Base-by-base conservation (phyloP, 768 basidiomycete species). In the Lentinula lateritia region DNA sequence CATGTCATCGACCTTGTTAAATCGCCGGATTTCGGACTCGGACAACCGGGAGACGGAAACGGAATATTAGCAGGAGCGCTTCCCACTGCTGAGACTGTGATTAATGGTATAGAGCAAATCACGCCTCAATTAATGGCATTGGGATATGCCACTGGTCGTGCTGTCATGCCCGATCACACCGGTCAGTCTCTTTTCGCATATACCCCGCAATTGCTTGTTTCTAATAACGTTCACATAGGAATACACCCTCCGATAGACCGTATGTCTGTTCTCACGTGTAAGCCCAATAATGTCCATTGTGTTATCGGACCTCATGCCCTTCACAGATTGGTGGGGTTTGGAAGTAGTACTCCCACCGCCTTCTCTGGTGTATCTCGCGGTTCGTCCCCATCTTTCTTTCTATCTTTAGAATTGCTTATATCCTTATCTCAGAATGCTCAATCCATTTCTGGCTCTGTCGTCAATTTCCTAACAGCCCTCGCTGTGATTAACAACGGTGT, bases 291-390 rank as follows among this genome's bases (percentile, higher is more conserved):
- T 20, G 48, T 28, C 32, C 6, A 39, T 2, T 58, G 5, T 34
- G 32, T 23, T 15, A 12, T 36, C 34, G n/a, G 36, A 13, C 3
- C 13, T 56, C 8, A 41, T 41, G 23, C 23, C 1, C 18, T 59
- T 7, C 15, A 18, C 64, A 93, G 92, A 93, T 72, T 94, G 93
- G 93, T 95, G 93, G 93, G 93, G 93, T 13, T 76, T 92, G 12
- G 93, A 95, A 69, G 60, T 94, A 0, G 79, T 85, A 39, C 77
- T 95, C 32, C 93, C 93, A 4, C 82, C 86, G 18, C 82, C 91
- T 0, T 83, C 90, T 1, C 67, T 95, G 39, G 69, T 68, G 34
- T 82, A 85, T 67, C 79, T 95, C 18, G 70, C 74, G 50, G 85
- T 87, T 54, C 60, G 85, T 52, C 41, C 2, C 12, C 3, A 45